Conservation (phyloP, 257 asterid genomes). For the Lycium barbarum region DNA sequence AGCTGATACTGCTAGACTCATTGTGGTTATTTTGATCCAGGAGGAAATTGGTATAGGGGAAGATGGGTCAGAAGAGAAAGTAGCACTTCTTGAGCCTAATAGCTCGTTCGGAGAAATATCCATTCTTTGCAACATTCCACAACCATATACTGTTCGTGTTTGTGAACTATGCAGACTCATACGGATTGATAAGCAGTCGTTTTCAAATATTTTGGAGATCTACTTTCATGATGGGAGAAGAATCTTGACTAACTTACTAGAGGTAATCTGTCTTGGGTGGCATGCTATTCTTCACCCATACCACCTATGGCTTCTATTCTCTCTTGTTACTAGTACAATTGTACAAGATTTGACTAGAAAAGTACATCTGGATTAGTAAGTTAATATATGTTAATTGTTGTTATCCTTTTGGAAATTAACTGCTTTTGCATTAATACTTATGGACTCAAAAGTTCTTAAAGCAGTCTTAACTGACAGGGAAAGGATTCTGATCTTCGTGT, state of each 20-base stretch:
- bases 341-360: slow-evolving; percentile 16
- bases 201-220: slow-evolving; percentile 85
- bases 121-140: slow-evolving; percentile 93
- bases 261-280: slow-evolving; percentile 54
- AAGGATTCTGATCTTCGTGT: slow-evolving; percentile 68
- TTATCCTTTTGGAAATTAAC: not conserved
- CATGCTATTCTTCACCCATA: not conserved
- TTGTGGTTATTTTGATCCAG: slow-evolving; percentile 46
- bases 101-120: slow-evolving; percentile 81
- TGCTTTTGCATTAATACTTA: not conserved
- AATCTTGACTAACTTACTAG: slow-evolving; percentile 80
- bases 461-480: slow-evolving; percentile 49
- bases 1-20: slow-evolving; percentile 7
- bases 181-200: slow-evolving; percentile 86
- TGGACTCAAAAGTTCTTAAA: slow-evolving; percentile 5
- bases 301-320: not conserved
- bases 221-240: slow-evolving; percentile 89
- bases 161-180: slow-evolving; percentile 79
- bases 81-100: slow-evolving; percentile 61
- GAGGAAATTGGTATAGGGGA: slow-evolving; percentile 71
- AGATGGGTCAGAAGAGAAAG: slow-evolving; percentile 72
- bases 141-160: slow-evolving; percentile 93
- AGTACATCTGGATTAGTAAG: not conserved
- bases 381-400: slow-evolving; percentile 8
- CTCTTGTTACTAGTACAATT: slow-evolving; percentile 10